These are phyloP conservation scores for Wickerhamomyces ciferrii DNA, from an alignment of 805 yeast genomes.

Conservation along the genomic window DNA sequence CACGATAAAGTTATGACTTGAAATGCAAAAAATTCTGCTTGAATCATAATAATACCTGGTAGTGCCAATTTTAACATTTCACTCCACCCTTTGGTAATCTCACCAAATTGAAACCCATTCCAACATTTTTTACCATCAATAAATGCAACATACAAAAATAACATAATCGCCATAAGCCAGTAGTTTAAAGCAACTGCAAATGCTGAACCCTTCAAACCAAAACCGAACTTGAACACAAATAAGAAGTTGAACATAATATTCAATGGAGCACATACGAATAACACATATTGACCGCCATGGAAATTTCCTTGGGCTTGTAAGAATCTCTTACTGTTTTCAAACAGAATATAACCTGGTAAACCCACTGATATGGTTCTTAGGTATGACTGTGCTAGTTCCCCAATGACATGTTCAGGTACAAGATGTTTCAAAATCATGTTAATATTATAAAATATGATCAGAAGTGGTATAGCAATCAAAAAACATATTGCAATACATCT, in stretches of 20 bases:
- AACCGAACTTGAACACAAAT: slow-evolving; percentile 61
- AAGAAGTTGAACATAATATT: slow-evolving; percentile 55
- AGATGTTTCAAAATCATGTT: slow-evolving; percentile 37
- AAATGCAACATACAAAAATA: slow-evolving; percentile 49
- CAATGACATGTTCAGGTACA: slow-evolving; percentile 49
- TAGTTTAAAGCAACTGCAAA: slow-evolving; percentile 58
- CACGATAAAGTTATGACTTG: slow-evolving; percentile 58
- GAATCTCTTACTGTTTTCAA: slow-evolving; percentile 73
- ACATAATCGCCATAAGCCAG: slow-evolving; percentile 52
- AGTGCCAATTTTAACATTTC: slow-evolving; percentile 49
- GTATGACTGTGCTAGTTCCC: slow-evolving; percentile 50
- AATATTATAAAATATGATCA: slow-evolving; percentile 57
- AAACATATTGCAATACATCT: slow-evolving; percentile 59
- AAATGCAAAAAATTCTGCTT: slow-evolving; percentile 63
- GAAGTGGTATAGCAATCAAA: slow-evolving; percentile 40
- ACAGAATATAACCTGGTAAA: slow-evolving; percentile 63
- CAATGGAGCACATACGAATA: slow-evolving; percentile 58
- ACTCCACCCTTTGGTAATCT: slow-evolving; percentile 33
- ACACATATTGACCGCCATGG: slow-evolving; percentile 64
- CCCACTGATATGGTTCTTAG: slow-evolving; percentile 52
- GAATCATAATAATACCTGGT: slow-evolving; percentile 61
- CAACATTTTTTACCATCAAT: slow-evolving; percentile 31
- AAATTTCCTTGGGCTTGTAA: slow-evolving; percentile 76
- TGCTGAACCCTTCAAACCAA: slow-evolving; percentile 76
- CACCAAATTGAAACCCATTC: slow-evolving; percentile 26